Evolutionary conservation across 2,329 filamentous ascomycete species (phyloP).

Genomic region (Sclerotinia minor): DNA sequence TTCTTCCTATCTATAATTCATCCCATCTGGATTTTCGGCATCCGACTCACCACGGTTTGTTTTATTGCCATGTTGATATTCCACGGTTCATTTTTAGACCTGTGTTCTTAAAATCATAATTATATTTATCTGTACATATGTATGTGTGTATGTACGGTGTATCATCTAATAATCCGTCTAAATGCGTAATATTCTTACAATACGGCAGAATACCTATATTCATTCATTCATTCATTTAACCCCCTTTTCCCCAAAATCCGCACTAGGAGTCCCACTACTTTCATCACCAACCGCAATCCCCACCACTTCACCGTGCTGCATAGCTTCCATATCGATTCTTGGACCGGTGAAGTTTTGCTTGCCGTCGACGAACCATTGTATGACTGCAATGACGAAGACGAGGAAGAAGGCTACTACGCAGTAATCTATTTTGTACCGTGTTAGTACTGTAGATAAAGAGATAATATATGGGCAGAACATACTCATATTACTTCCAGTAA

Average conservation of each 20-base stretch:
- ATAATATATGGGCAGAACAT: background rate
- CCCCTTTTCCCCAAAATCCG: conserved; percentile 1
- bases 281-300: conserved; percentile 25
- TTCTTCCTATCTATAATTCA: no score
- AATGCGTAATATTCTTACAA: background rate
- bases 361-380: conserved; percentile 62
- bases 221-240: background rate
- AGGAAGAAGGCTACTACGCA: conserved; percentile 46
- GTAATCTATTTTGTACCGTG: conserved; percentile 29
- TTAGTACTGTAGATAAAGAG: background rate
- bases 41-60: no score
- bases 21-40: background rate
- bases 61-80: no score
- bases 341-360: conserved; percentile 56
- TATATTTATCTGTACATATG: no score
- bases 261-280: background rate
- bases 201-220: background rate
- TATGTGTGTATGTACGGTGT: background rate
- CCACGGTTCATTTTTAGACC: no score
- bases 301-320: conserved; percentile 37
- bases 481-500: conserved; percentile 63
- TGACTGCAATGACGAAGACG: conserved; percentile 44
- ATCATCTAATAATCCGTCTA: background rate
- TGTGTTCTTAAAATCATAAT: no score
- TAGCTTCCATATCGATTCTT: conserved; percentile 45